Evolutionary conservation across 495 filamentous ascomycete genomes (phyloP).

Genomic region (Aspergillus asperescens): DNA sequence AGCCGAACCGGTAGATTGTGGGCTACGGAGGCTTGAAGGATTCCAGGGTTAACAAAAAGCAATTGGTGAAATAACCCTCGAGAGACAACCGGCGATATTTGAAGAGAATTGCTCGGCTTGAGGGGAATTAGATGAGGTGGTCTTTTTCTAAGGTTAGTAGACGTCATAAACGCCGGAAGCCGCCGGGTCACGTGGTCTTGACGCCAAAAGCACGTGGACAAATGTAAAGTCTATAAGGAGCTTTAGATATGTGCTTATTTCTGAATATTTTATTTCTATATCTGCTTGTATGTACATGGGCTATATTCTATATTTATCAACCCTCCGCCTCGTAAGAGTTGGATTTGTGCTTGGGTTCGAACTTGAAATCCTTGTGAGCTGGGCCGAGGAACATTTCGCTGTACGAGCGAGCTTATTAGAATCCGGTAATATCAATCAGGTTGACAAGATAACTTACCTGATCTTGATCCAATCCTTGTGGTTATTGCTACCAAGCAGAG

Average conservation of each 20-base stretch:
- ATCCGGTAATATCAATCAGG: not conserved
- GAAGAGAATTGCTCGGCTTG: constrained; percentile 13
- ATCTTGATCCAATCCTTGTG: constrained; percentile 99
- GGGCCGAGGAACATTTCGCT: constrained; percentile 98
- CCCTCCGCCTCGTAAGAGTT: constrained; percentile 71
- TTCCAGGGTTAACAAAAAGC: not conserved
- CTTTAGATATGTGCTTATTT: too few relatives aligned
- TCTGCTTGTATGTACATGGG: not conserved
- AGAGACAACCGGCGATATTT: not conserved
- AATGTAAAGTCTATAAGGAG: too few relatives aligned
- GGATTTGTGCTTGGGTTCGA: constrained; percentile 97
- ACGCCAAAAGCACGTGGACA: not conserved
- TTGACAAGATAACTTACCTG: constrained; percentile 55
- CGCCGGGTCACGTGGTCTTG: constrained; percentile 4
- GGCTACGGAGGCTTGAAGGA: not conserved
- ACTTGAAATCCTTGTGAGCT: constrained; percentile 82
- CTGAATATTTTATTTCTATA: constrained; percentile 7
- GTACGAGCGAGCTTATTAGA: not conserved
- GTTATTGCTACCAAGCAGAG: constrained; percentile 77
- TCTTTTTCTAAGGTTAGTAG: constrained; percentile 27
- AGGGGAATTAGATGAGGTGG: constrained; percentile 25
- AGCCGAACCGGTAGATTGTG: not conserved
- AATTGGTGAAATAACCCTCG: not conserved
- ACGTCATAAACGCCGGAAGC: constrained; percentile 34
- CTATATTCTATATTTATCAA: constrained; percentile 20